A percentile compares a stretch with the other conserved stretches of the same genome.
Conservation (phyloP, 441 rosid genomes). For the Mallotus japonicus region DNA sequence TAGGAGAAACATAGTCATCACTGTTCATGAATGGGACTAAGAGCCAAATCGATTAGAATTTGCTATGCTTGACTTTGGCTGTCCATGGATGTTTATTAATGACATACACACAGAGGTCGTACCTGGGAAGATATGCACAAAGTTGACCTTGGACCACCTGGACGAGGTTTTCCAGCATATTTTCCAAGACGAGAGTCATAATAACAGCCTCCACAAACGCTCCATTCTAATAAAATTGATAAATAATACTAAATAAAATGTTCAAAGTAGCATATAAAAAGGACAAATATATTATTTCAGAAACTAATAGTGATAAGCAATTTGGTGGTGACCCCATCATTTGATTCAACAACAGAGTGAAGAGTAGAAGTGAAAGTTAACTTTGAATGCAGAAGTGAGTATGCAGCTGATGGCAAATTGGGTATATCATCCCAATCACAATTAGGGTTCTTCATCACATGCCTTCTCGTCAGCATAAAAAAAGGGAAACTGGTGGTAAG, state of each 20-base stretch:
- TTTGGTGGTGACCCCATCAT: constrained; percentile 60
- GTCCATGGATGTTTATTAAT: background rate
- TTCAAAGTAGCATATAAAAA: background rate
- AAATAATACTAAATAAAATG: background rate
- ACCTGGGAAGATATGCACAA: constrained; percentile 96
- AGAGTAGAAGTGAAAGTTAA: constrained; percentile 74
- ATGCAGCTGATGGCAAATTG: no score
- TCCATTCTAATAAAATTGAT: constrained; percentile 46
- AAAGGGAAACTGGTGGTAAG: no score
- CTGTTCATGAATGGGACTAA: background rate
- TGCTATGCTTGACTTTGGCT: background rate
- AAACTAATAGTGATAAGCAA: constrained; percentile 30
- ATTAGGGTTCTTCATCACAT: no score
- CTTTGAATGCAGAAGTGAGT: constrained; percentile 51
- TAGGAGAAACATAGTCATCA: background rate
- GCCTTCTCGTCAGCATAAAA: no score
- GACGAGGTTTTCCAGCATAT: constrained; percentile 81
- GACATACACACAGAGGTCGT: background rate
- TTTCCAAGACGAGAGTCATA: constrained; percentile 83
- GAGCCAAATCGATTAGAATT: background rate
- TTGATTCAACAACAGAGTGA: constrained; percentile 63
- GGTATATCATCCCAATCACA: no score
- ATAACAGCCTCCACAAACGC: constrained; percentile 92
- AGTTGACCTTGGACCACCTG: constrained; percentile 82
- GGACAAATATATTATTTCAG: background rate